Evolutionary conservation across 176 grass and related monocot genomes (phyloP), one percentile per base, ranked within the genome.

Genomic region (Oropetium thomaeum): DNA sequence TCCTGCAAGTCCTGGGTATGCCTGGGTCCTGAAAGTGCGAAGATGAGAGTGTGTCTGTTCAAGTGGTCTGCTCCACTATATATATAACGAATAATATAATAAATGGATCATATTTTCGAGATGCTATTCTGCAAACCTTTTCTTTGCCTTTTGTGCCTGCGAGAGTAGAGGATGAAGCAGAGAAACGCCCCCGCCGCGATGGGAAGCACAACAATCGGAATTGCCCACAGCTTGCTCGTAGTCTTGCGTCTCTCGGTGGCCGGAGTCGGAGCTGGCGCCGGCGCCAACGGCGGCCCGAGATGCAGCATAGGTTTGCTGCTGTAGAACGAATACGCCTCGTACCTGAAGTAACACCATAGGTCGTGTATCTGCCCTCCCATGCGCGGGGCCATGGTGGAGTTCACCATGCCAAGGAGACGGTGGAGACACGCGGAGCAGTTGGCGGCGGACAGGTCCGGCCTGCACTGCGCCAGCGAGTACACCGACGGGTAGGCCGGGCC

Each of bases 151-250:
- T 23, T 68, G 76, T 57, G 20, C 34, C 34, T 41, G 32, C 63
- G 48, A 29, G 35, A n/a, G 63, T 68, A 68, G 19, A 67, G 30
- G 76, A 68, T 22, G 49, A 79, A 55, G 17, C 34, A 79, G 10
- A 79, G 62, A 32, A 67, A 32, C 30, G 49, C 35, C 32, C 19
- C 62, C 23, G 76, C 76, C 2, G 34, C 71, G 0, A 74, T 0
- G 27, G 71, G 53, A 59, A 74, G 22, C 5, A 29, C 53, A 20
- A 41, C 71, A 28, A 58, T 26, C 0, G 71, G 71, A 79, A 79
- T 68, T 10, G 4, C 35, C 76, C 63, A 79, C 7, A 79, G 45
- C 31, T 54, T 77, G 60, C 45, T 66, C 45, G 15, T 48, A 48
- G 16, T 5, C 45, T 48, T 48, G 14, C 5, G 45, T 19, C 20